Conservation (phyloP, 2,329 filamentous ascomycete genomes). For the Colletotrichum sp. region DNA sequence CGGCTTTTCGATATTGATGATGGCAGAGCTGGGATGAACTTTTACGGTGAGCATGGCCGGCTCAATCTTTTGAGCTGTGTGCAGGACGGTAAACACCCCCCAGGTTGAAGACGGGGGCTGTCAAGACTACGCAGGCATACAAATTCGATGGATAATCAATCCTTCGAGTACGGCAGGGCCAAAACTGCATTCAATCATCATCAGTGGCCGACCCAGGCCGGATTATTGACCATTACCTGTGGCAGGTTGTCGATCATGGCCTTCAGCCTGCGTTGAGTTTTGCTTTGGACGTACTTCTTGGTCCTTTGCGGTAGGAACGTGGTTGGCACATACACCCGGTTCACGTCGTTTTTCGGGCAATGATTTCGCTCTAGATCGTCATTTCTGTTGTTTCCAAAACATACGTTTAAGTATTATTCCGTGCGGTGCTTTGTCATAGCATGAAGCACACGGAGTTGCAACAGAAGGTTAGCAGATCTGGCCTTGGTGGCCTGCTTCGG, state of each 20-base stretch:
- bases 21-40: background rate
- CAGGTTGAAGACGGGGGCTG: background rate
- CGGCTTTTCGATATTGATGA: background rate
- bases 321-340: background rate
- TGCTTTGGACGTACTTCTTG: no score
- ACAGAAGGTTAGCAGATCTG: background rate
- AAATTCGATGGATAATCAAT: no score
- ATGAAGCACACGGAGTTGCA: no score
- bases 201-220: no score
- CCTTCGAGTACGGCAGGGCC: no score
- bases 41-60: accelerated
- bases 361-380: accelerated
- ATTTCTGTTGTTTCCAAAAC: background rate
- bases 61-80: background rate
- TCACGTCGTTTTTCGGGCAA: background rate
- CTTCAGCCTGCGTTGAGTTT: no score
- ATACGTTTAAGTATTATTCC: background rate
- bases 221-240: background rate
- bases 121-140: background rate
- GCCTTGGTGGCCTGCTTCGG: background rate
- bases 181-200: no score
- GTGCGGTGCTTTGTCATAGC: no score
- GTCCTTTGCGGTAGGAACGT: background rate
- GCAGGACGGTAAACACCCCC: background rate
- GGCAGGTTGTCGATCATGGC: no score